Evolutionary conservation across 208 protist genomes (phyloP).

Genomic region (Leishmania major): DNA sequence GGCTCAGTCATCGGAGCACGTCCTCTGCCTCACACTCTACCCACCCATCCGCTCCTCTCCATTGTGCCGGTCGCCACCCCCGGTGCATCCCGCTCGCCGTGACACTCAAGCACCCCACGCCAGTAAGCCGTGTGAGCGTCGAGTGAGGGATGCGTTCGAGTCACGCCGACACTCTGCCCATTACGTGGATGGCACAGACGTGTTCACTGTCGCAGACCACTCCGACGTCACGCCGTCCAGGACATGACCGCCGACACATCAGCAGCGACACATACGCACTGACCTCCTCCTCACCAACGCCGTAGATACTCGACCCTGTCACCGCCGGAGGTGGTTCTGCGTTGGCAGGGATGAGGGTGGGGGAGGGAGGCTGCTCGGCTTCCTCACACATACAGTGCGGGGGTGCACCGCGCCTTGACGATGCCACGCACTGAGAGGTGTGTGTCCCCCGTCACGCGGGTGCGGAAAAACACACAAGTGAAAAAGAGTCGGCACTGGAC

Average conservation of each 20-base stretch:
- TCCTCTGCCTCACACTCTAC: background rate
- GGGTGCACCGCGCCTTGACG: background rate
- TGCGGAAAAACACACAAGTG: background rate
- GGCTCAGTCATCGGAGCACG: background rate
- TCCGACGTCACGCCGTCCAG: background rate
- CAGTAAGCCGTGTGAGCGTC: background rate
- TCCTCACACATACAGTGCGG: background rate
- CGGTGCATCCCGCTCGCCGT: background rate
- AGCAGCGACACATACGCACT: background rate
- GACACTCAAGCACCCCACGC: background rate
- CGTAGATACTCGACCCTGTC: background rate
- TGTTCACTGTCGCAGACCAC: background rate
- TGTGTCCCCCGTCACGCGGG: background rate
- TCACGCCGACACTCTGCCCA: background rate
- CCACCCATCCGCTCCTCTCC: background rate
- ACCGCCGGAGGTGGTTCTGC: background rate
- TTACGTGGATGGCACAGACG: background rate
- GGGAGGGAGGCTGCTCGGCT: background rate
- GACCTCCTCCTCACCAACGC: background rate
- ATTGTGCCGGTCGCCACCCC: background rate
- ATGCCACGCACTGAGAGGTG: background rate
- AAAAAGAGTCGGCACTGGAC: background rate
- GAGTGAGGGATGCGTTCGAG: background rate
- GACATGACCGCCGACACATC: background rate
- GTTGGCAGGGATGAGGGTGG: background rate